These are phyloP conservation scores for Rhodosporidiobolus odoratus DNA, from an alignment of 768 basidiomycete genomes.

Conservation along the genomic window DNA sequence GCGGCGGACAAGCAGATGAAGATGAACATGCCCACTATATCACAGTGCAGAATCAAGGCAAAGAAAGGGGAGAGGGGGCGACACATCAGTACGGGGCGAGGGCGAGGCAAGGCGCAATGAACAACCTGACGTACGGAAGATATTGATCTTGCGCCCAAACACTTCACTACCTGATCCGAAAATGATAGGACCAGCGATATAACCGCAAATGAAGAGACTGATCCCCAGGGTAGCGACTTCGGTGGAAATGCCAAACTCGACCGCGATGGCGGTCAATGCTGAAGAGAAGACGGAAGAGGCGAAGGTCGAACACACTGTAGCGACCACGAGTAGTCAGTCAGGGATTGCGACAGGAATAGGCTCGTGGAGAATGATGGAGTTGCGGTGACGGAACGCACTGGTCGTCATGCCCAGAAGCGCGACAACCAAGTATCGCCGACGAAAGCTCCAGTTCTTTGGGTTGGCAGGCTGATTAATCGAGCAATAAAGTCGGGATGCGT, in stretches of 20 bases:
- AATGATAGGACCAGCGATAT: conserved; percentile 41
- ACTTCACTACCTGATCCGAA: conserved; percentile 45
- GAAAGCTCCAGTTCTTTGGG: conserved; percentile 44
- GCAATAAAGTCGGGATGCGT: background rate
- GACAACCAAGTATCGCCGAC: conserved; percentile 17
- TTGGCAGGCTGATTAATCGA: conserved; percentile 37
- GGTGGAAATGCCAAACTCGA: conserved; percentile 40
- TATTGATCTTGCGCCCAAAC: conserved; percentile 43
- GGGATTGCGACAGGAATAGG: background rate
- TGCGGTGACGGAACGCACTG: conserved; percentile 1
- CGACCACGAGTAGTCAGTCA: background rate
- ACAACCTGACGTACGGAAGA: conserved; percentile 40
- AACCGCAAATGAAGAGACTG: conserved; percentile 31
- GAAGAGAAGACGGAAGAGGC: conserved; percentile 45
- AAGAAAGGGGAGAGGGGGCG: background rate
- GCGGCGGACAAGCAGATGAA: conserved; percentile 47
- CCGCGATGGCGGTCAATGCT: conserved; percentile 39
- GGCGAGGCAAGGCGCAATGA: too few species aligned
- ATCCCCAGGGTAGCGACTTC: conserved; percentile 45
- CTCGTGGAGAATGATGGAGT: background rate
- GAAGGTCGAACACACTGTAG: conserved; percentile 44
- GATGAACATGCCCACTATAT: conserved; percentile 37
- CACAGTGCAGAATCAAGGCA: too few species aligned
- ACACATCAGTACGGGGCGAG: background rate
- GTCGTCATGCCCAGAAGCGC: conserved; percentile 45